Conservation (phyloP, 2,329 filamentous ascomycete genomes). For the Hymenoscyphus occultus region DNA sequence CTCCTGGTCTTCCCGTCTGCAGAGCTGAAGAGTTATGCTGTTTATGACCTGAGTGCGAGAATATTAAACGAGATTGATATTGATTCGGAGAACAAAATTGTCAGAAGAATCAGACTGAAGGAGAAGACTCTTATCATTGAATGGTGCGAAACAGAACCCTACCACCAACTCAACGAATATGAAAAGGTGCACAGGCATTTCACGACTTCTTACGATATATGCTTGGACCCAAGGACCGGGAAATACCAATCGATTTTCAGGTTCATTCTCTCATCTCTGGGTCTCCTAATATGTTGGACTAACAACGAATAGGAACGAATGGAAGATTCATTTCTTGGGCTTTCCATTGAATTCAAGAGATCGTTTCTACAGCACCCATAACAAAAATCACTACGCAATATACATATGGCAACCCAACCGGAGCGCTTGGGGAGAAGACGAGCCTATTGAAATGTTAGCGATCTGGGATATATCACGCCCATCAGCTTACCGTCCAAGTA, state of each 20-base stretch:
- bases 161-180: conserved; percentile 49
- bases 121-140: conserved; percentile 58
- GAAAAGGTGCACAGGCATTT: conserved; percentile 56
- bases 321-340: conserved; percentile 57
- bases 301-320: conserved; percentile 43
- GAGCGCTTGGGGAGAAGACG: conserved; percentile 53
- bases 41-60: conserved; percentile 50
- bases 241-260: conserved; percentile 48
- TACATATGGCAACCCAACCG: conserved; percentile 61
- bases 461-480: conserved; percentile 57
- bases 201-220: conserved; percentile 56
- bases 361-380: conserved; percentile 63
- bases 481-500: conserved; percentile 48
- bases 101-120: conserved; percentile 54
- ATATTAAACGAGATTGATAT: conserved; percentile 50
- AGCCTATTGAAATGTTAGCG: conserved; percentile 54
- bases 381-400: conserved; percentile 55
- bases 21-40: conserved; percentile 38
- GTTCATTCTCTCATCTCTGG: conserved; percentile 32
- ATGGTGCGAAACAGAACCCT: conserved; percentile 55
- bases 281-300: neutral
- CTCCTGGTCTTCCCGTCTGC: conserved; percentile 52
- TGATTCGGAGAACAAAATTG: conserved; percentile 45
- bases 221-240: conserved; percentile 14
- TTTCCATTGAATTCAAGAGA: conserved; percentile 53